These are phyloP conservation scores for Cajanus cajan DNA, from an alignment of 306 rosid species.

Conservation along the genomic window DNA sequence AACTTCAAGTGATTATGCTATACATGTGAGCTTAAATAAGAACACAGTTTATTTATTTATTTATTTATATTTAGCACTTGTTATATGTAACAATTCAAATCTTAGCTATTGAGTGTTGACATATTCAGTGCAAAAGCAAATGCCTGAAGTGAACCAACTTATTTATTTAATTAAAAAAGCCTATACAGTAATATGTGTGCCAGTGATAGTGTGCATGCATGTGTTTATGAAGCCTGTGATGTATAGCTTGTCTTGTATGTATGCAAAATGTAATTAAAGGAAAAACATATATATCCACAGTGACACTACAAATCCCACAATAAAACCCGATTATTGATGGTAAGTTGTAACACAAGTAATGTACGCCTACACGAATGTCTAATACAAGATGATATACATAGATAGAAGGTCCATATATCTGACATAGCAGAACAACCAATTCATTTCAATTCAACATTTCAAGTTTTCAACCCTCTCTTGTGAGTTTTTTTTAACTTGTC, in stretches of 20 bases:
- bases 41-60: too few species aligned
- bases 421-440: background rate
- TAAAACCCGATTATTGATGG: background rate
- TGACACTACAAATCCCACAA: background rate
- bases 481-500: conserved; percentile 45
- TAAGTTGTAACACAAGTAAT: background rate
- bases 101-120: background rate
- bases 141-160: background rate
- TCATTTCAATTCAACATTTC: background rate
- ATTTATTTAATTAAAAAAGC: background rate
- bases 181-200: too few species aligned
- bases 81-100: background rate
- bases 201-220: background rate
- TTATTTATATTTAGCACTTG: background rate
- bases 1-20: background rate
- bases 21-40: background rate
- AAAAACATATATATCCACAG: background rate
- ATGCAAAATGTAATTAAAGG: background rate
- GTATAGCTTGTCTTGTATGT: background rate
- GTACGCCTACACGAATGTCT: background rate
- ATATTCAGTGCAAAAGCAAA: background rate
- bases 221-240: background rate
- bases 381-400: background rate
- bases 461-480: background rate
- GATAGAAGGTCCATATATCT: background rate